Percentiles rank a stretch among this genome's conserved stretches.
These are phyloP conservation scores for Kwoniella dendrophila DNA, from an alignment of 768 basidiomycete genomes.

Conservation along the genomic window DNA sequence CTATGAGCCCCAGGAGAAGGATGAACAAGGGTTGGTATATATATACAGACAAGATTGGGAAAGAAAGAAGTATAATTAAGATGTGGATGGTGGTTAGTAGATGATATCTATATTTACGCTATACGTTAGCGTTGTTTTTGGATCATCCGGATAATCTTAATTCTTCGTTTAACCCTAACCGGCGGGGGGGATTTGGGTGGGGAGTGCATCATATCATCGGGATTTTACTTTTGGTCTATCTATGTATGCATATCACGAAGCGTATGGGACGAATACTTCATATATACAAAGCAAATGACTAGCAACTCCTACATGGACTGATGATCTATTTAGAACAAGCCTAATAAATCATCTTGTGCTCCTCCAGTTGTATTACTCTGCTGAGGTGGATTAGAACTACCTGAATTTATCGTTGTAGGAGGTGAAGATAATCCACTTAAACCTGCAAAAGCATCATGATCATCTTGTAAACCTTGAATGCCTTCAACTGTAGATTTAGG, in stretches of 20 bases:
- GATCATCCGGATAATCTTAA: too few species aligned
- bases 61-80: neutral
- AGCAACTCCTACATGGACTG: too few species aligned
- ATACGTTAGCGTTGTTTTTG: too few species aligned
- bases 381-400: conserved; percentile 54
- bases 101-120: neutral
- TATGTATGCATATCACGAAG: too few species aligned
- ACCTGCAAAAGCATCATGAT: conserved; percentile 19
- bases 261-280: too few species aligned
- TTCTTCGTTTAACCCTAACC: too few species aligned
- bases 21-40: neutral
- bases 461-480: conserved; percentile 13
- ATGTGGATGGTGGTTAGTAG: neutral
- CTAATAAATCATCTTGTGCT: conserved; percentile 62
- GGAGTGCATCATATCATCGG: too few species aligned
- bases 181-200: too few species aligned
- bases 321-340: conserved; percentile 59
- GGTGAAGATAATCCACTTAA: conserved; percentile 41
- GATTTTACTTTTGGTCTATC: too few species aligned
- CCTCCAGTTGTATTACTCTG: conserved; percentile 13
- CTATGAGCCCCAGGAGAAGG: neutral
- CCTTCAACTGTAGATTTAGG: conserved; percentile 11
- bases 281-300: too few species aligned
- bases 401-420: conserved; percentile 1
- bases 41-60: neutral